Evolutionary conservation across 2,329 filamentous ascomycete genomes (phyloP).

Genomic region (Dothiorella sarmentorum): DNA sequence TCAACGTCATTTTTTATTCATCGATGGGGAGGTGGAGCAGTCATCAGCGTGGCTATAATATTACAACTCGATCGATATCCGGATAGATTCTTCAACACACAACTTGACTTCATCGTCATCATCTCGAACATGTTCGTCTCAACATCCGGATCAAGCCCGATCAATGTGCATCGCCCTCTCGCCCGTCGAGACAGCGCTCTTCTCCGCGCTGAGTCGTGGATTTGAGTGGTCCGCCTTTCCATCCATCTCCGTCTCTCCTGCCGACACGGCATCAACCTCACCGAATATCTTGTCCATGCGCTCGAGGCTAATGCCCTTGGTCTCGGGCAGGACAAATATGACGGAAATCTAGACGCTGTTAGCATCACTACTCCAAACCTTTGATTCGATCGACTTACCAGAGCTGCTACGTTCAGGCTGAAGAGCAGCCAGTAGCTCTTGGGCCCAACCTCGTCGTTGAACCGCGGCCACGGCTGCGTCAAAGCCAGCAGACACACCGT

Average conservation of each 20-base stretch:
- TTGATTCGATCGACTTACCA: constrained; percentile 48
- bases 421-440: constrained; percentile 60
- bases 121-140: not conserved
- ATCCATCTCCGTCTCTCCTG: not conserved
- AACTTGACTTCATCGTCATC: too few species aligned
- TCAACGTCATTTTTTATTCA: not conserved
- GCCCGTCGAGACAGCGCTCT: not conserved
- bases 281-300: constrained; percentile 38
- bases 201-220: not conserved
- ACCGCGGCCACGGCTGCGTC: constrained; percentile 51
- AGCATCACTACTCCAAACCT: constrained; percentile 37
- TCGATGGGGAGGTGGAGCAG: too few species aligned
- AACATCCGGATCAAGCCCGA: not conserved
- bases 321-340: constrained; percentile 37
- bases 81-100: too few species aligned
- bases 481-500: constrained; percentile 62
- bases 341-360: constrained; percentile 42
- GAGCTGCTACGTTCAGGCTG: constrained; percentile 62
- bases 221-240: not conserved
- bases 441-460: constrained; percentile 24
- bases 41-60: too few species aligned
- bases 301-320: constrained; percentile 32
- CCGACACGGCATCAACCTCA: constrained; percentile 34
- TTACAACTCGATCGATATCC: too few species aligned
- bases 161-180: not conserved